Conservation (phyloP, 2,329 filamentous ascomycete species). For the Thelonectria discophora region DNA sequence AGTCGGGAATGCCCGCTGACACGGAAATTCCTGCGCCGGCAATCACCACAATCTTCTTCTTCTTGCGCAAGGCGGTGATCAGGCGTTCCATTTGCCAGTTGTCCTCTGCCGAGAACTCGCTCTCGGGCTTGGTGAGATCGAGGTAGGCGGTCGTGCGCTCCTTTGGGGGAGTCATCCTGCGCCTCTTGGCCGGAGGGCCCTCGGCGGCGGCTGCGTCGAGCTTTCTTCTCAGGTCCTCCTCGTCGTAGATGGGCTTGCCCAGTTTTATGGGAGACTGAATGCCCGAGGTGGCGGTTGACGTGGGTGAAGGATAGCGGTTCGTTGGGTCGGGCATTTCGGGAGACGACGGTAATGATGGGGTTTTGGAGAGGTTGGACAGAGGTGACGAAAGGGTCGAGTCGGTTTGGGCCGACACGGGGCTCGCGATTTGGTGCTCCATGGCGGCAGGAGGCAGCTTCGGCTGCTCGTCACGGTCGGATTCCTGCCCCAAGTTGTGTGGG, state of each 20-base stretch:
- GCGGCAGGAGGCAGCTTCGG: slow-evolving; percentile 11
- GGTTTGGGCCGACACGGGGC: slow-evolving; percentile 46
- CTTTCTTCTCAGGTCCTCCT: slow-evolving; percentile 44
- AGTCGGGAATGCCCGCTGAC: slow-evolving; percentile 95
- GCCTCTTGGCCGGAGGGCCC: slow-evolving; percentile 78
- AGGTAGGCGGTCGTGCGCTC: slow-evolving; percentile 84
- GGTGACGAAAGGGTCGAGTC: slow-evolving; percentile 60
- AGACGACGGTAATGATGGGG: slow-evolving; percentile 61
- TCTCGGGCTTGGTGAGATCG: slow-evolving; percentile 68
- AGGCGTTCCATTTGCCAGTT: slow-evolving; percentile 72
- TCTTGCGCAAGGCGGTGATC: slow-evolving; percentile 79
- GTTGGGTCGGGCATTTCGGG: slow-evolving; percentile 52
- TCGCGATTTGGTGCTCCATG: slow-evolving; percentile 42
- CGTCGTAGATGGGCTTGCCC: slow-evolving; percentile 49
- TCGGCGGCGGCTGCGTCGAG: slow-evolving; percentile 59
- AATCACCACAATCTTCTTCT: slow-evolving; percentile 96
- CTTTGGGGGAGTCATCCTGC: slow-evolving; percentile 68
- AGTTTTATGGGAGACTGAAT: slow-evolving; percentile 61
- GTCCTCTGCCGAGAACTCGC: slow-evolving; percentile 57
- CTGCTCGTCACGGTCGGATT: slow-evolving; percentile 4
- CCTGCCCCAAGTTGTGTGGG: slow-evolving; percentile 17
- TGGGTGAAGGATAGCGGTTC: slow-evolving; percentile 62
- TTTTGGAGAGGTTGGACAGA: slow-evolving; percentile 62
- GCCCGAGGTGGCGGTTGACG: slow-evolving; percentile 57
- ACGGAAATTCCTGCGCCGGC: slow-evolving; percentile 97